These are phyloP conservation scores for Talaromyces amestolkiae DNA, from an alignment of 2,329 filamentous ascomycete genomes.

Conservation along the genomic window DNA sequence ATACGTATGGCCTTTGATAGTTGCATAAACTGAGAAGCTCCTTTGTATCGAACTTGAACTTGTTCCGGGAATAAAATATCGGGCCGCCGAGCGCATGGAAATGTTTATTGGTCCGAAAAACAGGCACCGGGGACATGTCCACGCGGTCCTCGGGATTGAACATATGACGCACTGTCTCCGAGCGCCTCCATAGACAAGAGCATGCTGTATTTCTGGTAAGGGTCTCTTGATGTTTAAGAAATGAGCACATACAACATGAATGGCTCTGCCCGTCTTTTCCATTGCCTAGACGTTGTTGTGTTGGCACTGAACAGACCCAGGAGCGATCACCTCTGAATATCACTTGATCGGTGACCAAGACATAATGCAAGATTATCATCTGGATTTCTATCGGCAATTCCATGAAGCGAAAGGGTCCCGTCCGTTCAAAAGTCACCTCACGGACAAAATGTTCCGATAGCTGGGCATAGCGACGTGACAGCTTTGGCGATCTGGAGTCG, in stretches of 20 bases:
- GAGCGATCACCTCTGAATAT: constrained; percentile 16
- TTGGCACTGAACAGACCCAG: background rate
- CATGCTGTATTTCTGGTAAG: background rate
- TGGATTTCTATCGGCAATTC: constrained; percentile 30
- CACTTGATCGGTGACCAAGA: constrained; percentile 23
- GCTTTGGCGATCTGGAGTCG: background rate
- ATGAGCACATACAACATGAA: background rate
- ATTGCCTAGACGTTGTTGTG: background rate
- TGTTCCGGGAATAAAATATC: constrained; percentile 1
- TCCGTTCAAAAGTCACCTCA: background rate
- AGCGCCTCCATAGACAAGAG: background rate
- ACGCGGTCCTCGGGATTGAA: background rate
- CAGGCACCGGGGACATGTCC: background rate
- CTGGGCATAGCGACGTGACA: background rate
- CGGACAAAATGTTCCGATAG: background rate
- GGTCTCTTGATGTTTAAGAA: background rate
- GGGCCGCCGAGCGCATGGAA: background rate
- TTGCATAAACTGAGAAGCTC: background rate
- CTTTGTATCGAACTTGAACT: background rate
- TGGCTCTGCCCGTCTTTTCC: background rate
- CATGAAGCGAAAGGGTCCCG: constrained; percentile 23
- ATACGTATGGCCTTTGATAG: background rate
- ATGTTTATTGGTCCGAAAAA: background rate
- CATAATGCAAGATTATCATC: constrained; percentile 25
- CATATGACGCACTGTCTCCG: background rate